A percentile compares a stretch with the other conserved stretches of the same genome.
Evolutionary conservation across 257 asterid species (phyloP).

Genomic region (Ballota nigra): DNA sequence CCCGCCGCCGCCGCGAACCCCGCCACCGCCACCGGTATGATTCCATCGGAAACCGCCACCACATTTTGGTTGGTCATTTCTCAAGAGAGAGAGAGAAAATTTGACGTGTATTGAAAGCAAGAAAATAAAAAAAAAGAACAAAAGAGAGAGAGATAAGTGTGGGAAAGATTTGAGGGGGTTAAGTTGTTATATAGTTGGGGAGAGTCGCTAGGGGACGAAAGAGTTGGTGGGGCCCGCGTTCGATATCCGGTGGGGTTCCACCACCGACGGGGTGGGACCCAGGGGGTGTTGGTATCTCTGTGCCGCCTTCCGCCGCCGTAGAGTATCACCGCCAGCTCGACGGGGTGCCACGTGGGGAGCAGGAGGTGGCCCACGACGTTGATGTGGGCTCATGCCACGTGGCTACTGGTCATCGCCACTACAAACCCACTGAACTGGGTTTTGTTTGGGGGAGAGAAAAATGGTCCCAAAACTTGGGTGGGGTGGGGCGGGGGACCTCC

Average conservation of each 20-base stretch:
- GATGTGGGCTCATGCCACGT: constrained; percentile 40
- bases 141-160: constrained; percentile 18
- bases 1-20: constrained; percentile 48
- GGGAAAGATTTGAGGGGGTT: constrained; percentile 42
- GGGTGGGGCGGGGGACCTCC: not conserved
- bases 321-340: constrained; percentile 29
- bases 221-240: constrained; percentile 20
- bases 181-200: constrained; percentile 56
- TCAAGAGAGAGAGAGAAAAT: not conserved
- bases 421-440: constrained; percentile 21
- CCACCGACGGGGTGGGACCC: constrained; percentile 25
- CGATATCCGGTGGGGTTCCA: constrained; percentile 38
- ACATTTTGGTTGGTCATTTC: constrained; percentile 69
- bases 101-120: not conserved
- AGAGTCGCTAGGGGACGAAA: constrained; percentile 45
- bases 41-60: constrained; percentile 50
- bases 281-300: not conserved
- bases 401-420: constrained; percentile 22
- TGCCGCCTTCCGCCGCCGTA: constrained; percentile 35
- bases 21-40: constrained; percentile 50
- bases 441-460: not conserved
- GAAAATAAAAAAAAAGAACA: not conserved
- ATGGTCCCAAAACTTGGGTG: constrained; percentile 11
- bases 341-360: constrained; percentile 38
- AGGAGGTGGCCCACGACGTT: constrained; percentile 27